Evolutionary conservation across 345 rosid species (phyloP).

Genomic region (Populus ilicifolia): DNA sequence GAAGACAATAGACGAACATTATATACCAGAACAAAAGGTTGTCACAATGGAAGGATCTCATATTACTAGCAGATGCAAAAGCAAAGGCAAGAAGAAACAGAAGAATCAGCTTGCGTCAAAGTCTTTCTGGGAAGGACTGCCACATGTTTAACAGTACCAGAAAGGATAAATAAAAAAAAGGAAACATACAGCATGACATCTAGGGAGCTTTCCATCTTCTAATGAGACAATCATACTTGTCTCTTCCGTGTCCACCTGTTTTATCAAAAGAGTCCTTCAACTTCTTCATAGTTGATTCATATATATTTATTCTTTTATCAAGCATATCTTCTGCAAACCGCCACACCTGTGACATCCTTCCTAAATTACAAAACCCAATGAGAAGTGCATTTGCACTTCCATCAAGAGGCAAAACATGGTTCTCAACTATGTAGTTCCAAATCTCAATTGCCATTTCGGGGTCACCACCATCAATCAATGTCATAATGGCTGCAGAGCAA

Average conservation of each 20-base stretch:
- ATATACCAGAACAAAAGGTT: not conserved
- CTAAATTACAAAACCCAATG: slow-evolving; percentile 41
- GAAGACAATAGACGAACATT: too few species aligned
- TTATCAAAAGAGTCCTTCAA: slow-evolving; percentile 39
- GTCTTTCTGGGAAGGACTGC: not conserved
- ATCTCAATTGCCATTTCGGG: slow-evolving; percentile 55
- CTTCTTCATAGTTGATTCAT: slow-evolving; percentile 46
- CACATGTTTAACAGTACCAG: not conserved
- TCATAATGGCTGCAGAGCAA: slow-evolving; percentile 40
- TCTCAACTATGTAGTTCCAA: slow-evolving; percentile 54
- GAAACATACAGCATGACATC: slow-evolving; percentile 12
- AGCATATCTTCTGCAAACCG: slow-evolving; percentile 47
- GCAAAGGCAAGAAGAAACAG: not conserved
- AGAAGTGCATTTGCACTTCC: slow-evolving; percentile 46
- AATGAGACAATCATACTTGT: slow-evolving; percentile 40
- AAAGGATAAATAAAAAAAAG: not conserved
- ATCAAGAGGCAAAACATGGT: slow-evolving; percentile 35
- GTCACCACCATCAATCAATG: slow-evolving; percentile 44
- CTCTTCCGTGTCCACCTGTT: slow-evolving; percentile 38
- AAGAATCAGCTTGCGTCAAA: not conserved
- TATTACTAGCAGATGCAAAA: not conserved
- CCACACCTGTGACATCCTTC: slow-evolving; percentile 42
- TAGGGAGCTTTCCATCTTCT: slow-evolving; percentile 40
- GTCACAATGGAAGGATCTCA: not conserved
- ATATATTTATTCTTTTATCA: slow-evolving; percentile 36